phyloP scores from a whole-genome alignment of 495 filamentous ascomycete genomes.

The Penicillium angulare region DNA sequence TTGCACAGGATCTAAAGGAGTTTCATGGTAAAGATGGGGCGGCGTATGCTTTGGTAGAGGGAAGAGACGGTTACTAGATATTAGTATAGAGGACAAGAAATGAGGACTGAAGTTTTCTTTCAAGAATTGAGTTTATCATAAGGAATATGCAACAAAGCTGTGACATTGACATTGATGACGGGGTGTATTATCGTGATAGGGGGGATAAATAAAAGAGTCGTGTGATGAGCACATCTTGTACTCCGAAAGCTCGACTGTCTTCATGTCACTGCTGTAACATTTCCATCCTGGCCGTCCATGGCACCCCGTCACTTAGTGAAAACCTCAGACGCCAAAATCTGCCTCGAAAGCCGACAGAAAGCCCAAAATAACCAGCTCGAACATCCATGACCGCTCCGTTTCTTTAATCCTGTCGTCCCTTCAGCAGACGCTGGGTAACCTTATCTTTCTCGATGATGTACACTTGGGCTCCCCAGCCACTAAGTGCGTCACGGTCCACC shows the following conservation, averaged over 20 bases:
- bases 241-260: conserved; percentile 11
- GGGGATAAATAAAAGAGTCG: conserved; percentile 23
- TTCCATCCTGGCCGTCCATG: conserved; percentile 20
- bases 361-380: conserved; percentile 23
- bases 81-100: no score
- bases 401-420: conserved; percentile 73
- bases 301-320: conserved; percentile 30
- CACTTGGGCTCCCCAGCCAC: conserved; percentile 97
- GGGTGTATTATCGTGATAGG: conserved; percentile 33
- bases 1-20: conserved; percentile 38
- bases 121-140: conserved; percentile 1
- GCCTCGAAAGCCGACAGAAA: conserved; percentile 28
- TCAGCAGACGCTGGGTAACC: conserved; percentile 95
- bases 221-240: conserved; percentile 5
- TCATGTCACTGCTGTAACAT: conserved; percentile 18
- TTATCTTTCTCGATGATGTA: conserved; percentile 99
- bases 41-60: conserved; percentile 38
- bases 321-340: conserved; percentile 30
- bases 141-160: conserved; percentile 40
- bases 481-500: conserved; percentile 92
- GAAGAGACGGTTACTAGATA: conserved; percentile 37
- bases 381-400: conserved; percentile 2
- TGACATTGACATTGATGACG: conserved; percentile 20
- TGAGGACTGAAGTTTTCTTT: no score
- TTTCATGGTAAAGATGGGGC: conserved; percentile 45